Evolutionary conservation across 148 eudicot genomes (phyloP).

Genomic region (Drosera capensis): DNA sequence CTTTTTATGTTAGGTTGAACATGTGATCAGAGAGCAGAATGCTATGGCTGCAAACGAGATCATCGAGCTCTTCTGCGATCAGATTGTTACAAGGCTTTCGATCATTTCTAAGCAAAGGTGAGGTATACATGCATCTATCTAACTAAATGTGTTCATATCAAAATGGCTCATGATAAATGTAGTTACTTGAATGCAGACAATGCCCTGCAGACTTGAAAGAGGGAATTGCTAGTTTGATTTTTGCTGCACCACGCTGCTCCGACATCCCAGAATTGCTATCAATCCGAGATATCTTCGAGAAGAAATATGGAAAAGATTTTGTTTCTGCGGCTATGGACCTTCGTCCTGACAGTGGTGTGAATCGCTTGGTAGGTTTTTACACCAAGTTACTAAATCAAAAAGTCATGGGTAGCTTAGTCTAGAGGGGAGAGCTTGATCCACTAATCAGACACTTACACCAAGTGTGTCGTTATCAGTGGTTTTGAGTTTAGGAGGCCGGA

Average conservation of each 20-base stretch:
- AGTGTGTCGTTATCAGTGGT: no score
- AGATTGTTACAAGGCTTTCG: constrained; percentile 56
- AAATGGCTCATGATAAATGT: not conserved
- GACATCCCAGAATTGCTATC: constrained; percentile 78
- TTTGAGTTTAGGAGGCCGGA: no score
- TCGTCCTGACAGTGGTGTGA: constrained; percentile 85
- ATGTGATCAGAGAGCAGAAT: constrained; percentile 93
- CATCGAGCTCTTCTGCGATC: constrained; percentile 87
- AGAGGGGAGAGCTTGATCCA: no score
- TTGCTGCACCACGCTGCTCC: constrained; percentile 90
- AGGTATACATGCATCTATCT: not conserved
- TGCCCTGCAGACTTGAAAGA: constrained; percentile 86
- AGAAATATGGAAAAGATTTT: constrained; percentile 91
- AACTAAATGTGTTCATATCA: not conserved
- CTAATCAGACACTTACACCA: no score
- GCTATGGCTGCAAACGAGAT: constrained; percentile 94
- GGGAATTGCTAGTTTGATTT: constrained; percentile 74
- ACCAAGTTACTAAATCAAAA: not conserved
- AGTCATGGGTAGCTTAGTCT: not conserved
- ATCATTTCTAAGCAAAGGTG: constrained; percentile 80
- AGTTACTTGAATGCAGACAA: constrained; percentile 26
- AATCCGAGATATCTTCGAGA: constrained; percentile 66
- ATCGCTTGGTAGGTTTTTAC: constrained; percentile 52
- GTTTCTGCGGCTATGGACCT: constrained; percentile 86
- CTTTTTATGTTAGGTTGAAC: constrained; percentile 59